Evolutionary conservation across 108 stramenopile species (phyloP), one percentile per base, ranked within the genome.

Genomic region (Fragilaria crotonensis): DNA sequence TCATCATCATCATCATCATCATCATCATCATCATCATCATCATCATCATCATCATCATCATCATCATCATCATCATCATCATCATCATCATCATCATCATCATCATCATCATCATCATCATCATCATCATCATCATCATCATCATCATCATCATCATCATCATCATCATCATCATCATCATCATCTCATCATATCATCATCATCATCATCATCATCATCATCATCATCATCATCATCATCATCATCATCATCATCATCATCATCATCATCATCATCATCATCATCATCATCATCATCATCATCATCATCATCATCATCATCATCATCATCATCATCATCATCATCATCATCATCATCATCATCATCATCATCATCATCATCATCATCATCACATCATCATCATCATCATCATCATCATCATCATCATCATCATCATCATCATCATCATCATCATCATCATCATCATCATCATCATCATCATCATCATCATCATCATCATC

Each of bases 21-120:
- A 53, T 86, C 33, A 25, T 75, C 70, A 25, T 71, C 66, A 0
- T 68, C 78, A 21, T 87, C 89, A 0, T 71, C 44, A 62, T 85
- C 78, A 44, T 87, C 46, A 51, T 87, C 62, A 22, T 85, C 85
- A 26, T 90, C 83, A 66, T 86, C 88, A 20, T 63, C 52, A 72
- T 83, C 53, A 47, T 80, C 81, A 27, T 54, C 56, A 5, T 54
- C 63, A 59, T 78, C 80, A 11, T 45, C 25, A 20, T 73, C 72
- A 46, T 48, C 47, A 17, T 60, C 59, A 2, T 26, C 25, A 1
- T 57, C 33, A 29, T 66, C 23, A 2, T 53, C 45, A 4, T 52
- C 32, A 28, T 33, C 33, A 27, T 64, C 63, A 57, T 70, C 69
- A 2, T 70, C 27, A 9, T 61, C 44, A 41, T 70, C 62, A 57